Evolutionary conservation across 192 early-diverging fungal genomes (phyloP), one percentile per base, ranked within the genome.

Genomic region (Linnemannia hyalina): DNA sequence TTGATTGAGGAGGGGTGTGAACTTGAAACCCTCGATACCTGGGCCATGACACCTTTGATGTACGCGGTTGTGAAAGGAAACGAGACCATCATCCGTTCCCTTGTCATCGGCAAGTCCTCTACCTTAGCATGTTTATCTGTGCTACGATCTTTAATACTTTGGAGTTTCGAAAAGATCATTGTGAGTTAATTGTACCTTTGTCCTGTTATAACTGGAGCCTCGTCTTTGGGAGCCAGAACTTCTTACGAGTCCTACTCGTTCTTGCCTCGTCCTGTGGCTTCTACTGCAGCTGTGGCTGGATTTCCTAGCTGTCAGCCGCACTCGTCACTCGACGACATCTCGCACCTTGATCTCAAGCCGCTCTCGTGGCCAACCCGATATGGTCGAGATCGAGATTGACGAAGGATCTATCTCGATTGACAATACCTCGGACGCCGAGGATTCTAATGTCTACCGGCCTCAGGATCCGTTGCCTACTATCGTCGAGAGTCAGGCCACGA

Each of bases 1-100:
- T 57, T 85, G 36, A 85, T 85, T 68, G 75, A 76, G 46, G 74
- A 76, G 0, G 83, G 83, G 44, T 85, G 83, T 63, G 78, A 85
- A 2, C 68, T 85, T 7, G 83, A 85, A 6, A 70, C 75, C 6
- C 47, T 80, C 0, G 83, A 85, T 73, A 36, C 69, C 13, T 85
- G 78, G 78, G 78, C 70, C 10, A 80, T 80, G 83, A 85, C 83
- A 15, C 83, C 83, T 3, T 75, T 85, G 57, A 85, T 85, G 83
- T 85, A 85, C 23, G 83, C 78, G 6, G 83, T 85, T 6, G 38
- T 85, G 5, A 72, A 77, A n/a, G 83, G 74, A 49, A 77, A 77
- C n/a, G 83, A 85, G 29, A 11, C 70, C 1, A 69, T 85, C 76
- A 71, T 77, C 8, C 63, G 72, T 13, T 38, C 60, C 18, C 78